Percentiles rank a stretch among this genome's conserved stretches.
phyloP scores from a whole-genome alignment of 257 asterid species.

The Prunella vulgaris region DNA sequence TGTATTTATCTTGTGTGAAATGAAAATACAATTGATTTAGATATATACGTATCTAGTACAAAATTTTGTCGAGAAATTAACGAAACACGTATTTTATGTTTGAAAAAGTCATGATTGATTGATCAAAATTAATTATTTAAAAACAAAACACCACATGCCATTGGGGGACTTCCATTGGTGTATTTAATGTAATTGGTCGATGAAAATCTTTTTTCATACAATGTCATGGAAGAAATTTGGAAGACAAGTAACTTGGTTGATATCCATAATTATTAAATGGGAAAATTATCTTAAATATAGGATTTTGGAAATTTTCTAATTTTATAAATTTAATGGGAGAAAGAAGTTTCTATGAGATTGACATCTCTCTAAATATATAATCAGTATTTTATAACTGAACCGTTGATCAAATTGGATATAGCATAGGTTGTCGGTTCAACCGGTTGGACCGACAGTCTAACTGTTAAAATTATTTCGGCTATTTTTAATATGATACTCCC shows the following conservation, averaged over 20 bases:
- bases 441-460: too few species aligned
- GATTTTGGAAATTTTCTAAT: not conserved
- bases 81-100: not conserved
- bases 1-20: too few species aligned
- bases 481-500: too few species aligned
- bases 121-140: not conserved
- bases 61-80: not conserved
- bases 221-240: not conserved
- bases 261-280: not conserved
- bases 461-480: too few species aligned
- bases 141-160: not conserved
- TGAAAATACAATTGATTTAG: too few species aligned
- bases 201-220: not conserved
- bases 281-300: not conserved
- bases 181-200: not conserved
- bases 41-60: too few species aligned
- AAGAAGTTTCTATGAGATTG: not conserved
- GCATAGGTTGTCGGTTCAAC: too few species aligned
- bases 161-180: not conserved
- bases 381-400: too few species aligned
- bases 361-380: not conserved
- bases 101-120: not conserved
- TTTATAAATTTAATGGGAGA: not conserved
- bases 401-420: too few species aligned
- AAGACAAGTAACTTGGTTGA: not conserved